Evolutionary conservation across 805 yeast genomes (phyloP).

Genomic region (Cyberlindnera euphorbiiphila): DNA sequence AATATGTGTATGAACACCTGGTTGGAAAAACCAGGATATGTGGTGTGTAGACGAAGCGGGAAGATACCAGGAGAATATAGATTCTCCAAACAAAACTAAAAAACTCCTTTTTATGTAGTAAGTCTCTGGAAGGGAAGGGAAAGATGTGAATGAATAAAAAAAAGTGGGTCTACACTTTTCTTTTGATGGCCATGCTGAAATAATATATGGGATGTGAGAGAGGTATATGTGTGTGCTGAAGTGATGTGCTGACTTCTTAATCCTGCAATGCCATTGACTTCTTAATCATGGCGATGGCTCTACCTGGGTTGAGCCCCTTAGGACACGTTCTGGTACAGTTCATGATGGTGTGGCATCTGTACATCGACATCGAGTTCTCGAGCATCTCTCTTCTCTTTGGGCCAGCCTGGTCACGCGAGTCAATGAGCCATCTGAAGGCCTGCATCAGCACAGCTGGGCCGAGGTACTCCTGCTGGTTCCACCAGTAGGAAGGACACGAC

Average conservation of each 20-base stretch:
- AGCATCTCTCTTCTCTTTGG: slow-evolving; percentile 78
- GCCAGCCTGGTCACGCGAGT: slow-evolving; percentile 92
- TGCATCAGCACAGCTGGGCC: slow-evolving; percentile 99
- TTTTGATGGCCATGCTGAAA: too few species aligned
- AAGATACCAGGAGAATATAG: too few species aligned
- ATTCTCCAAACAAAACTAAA: too few species aligned
- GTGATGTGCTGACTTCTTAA: background rate
- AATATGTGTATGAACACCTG: too few species aligned
- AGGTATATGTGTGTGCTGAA: slow-evolving; percentile 4
- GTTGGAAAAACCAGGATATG: too few species aligned
- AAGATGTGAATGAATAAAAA: too few species aligned
- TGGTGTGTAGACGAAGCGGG: too few species aligned
- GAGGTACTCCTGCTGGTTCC: slow-evolving; percentile 98
- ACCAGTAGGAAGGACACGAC: slow-evolving; percentile 99
- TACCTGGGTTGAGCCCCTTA: slow-evolving; percentile 97
- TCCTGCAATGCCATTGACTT: slow-evolving; percentile 70
- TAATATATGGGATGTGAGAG: too few species aligned
- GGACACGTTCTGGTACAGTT: slow-evolving; percentile 98
- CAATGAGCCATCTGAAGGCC: slow-evolving; percentile 98
- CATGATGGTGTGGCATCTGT: slow-evolving; percentile 99
- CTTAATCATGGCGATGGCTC: slow-evolving; percentile 95
- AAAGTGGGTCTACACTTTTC: too few species aligned
- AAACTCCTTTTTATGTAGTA: too few species aligned
- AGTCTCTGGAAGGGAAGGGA: too few species aligned
- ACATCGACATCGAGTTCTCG: slow-evolving; percentile 94